These are phyloP conservation scores for Sporormia fimetaria DNA, from an alignment of 495 filamentous ascomycete genomes.

Conservation along the genomic window DNA sequence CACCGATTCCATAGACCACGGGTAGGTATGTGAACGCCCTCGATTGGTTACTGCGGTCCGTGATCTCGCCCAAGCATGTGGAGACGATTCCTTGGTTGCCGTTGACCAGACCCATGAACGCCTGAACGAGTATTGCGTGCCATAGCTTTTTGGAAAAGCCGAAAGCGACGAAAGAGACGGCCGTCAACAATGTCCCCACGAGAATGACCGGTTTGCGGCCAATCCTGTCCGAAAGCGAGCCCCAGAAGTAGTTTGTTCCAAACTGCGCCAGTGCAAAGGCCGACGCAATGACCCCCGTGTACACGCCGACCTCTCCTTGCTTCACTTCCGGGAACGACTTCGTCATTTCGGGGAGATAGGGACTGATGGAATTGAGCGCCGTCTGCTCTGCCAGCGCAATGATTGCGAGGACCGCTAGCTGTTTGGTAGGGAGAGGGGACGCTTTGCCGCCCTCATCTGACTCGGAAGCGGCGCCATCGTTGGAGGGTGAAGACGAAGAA, in stretches of 20 bases:
- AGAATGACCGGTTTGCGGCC: constrained; percentile 91
- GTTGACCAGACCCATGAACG: constrained; percentile 83
- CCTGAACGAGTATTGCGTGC: constrained; percentile 76
- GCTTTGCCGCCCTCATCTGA: constrained; percentile 27
- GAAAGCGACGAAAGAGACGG: constrained; percentile 71
- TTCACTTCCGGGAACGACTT: constrained; percentile 73
- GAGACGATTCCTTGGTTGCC: constrained; percentile 83
- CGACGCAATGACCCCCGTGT: constrained; percentile 81
- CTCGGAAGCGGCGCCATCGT: constrained; percentile 22
- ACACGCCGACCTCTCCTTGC: constrained; percentile 60
- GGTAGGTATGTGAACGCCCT: constrained; percentile 86
- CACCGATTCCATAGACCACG: constrained; percentile 83
- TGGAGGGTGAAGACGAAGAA: constrained; percentile 26
- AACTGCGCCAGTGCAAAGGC: constrained; percentile 89
- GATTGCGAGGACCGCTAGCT: constrained; percentile 73
- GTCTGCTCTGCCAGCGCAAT: constrained; percentile 91
- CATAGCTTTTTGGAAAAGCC: constrained; percentile 73
- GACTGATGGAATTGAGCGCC: constrained; percentile 90
- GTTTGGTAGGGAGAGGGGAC: constrained; percentile 68
- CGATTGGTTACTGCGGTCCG: constrained; percentile 86
- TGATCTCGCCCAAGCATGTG: constrained; percentile 89
- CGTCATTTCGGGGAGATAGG: constrained; percentile 89
- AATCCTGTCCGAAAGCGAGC: constrained; percentile 75
- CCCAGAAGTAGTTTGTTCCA: constrained; percentile 87
- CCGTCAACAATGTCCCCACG: constrained; percentile 70